Percentiles rank a stretch among this genome's conserved stretches.
Evolutionary conservation across 768 basidiomycete genomes (phyloP).

Genomic region (Suillus bovinus): DNA sequence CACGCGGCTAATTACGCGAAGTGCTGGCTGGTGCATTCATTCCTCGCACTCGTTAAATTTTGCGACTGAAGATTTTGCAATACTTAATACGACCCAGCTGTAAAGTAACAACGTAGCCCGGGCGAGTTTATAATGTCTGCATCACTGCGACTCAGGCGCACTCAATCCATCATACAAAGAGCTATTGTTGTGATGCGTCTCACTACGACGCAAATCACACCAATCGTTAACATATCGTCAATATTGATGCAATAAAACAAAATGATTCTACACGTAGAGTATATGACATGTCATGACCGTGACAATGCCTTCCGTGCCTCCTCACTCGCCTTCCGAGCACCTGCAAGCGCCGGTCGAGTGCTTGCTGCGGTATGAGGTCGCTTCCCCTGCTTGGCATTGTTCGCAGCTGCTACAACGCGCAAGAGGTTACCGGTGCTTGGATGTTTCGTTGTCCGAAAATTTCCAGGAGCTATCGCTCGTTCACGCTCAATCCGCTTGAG

Average conservation of each 20-base stretch:
- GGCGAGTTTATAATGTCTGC: no score
- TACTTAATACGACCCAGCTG: no score
- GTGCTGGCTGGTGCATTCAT: no score
- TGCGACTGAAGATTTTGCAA: no score
- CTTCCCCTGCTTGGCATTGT: constrained; percentile 35
- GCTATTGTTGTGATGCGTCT: no score
- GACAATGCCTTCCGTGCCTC: constrained; percentile 50
- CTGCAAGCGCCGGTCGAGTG: constrained; percentile 44
- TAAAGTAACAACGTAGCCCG: no score
- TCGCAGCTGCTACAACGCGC: constrained; percentile 60
- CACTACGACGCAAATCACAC: neutral
- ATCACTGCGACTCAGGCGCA: no score
- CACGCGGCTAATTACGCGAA: no score
- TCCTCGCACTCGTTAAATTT: no score
- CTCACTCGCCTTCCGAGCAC: constrained; percentile 49
- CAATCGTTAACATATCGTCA: neutral
- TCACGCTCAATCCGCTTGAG: constrained; percentile 56
- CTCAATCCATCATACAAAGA: no score
- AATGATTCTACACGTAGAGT: neutral
- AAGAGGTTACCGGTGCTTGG: constrained; percentile 54
- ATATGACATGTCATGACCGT: constrained; percentile 23
- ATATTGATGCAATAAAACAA: constrained; percentile 2
- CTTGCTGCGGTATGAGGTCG: constrained; percentile 15
- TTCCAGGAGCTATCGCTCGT: constrained; percentile 15
- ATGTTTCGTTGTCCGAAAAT: constrained; percentile 35